Evolutionary conservation across 495 filamentous ascomycete species (phyloP).

Genomic region (Xylaria telfairii): DNA sequence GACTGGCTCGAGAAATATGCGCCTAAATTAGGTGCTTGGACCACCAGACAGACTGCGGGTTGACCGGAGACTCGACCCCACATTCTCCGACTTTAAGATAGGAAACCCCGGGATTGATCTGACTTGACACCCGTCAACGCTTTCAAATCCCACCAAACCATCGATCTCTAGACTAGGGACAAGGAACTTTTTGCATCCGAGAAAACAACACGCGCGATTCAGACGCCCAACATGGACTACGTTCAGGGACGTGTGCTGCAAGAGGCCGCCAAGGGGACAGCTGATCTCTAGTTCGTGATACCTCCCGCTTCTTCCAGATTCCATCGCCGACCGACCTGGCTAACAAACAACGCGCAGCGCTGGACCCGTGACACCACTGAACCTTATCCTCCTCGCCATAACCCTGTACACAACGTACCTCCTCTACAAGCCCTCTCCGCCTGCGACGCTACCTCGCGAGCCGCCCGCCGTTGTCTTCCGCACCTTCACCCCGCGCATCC

Average conservation of each 20-base stretch:
- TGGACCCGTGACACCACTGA: conserved; percentile 77
- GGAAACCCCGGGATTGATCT: neutral
- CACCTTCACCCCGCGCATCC: conserved; percentile 85
- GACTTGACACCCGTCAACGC: neutral
- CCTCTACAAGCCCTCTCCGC: conserved; percentile 65
- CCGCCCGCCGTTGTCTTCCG: conserved; percentile 81
- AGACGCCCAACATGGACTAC: conserved; percentile 55
- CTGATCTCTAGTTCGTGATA: conserved; percentile 36
- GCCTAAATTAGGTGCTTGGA: neutral
- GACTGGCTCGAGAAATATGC: neutral
- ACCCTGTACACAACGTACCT: conserved; percentile 73
- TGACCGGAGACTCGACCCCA: neutral
- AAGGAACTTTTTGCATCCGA: neutral
- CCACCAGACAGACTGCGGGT: neutral
- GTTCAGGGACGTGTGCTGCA: conserved; percentile 61
- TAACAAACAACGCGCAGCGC: conserved; percentile 48
- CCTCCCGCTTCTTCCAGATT: conserved; percentile 24
- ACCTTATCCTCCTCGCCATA: conserved; percentile 73
- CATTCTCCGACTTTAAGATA: neutral
- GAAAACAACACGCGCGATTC: neutral
- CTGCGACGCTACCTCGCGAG: conserved; percentile 66
- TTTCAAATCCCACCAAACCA: neutral
- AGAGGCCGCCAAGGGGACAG: conserved; percentile 45
- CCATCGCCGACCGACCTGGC: neutral
- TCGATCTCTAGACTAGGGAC: neutral